Evolutionary conservation across 2,329 filamentous ascomycete species (phyloP).

Genomic region (Juglanconis juglandina): DNA sequence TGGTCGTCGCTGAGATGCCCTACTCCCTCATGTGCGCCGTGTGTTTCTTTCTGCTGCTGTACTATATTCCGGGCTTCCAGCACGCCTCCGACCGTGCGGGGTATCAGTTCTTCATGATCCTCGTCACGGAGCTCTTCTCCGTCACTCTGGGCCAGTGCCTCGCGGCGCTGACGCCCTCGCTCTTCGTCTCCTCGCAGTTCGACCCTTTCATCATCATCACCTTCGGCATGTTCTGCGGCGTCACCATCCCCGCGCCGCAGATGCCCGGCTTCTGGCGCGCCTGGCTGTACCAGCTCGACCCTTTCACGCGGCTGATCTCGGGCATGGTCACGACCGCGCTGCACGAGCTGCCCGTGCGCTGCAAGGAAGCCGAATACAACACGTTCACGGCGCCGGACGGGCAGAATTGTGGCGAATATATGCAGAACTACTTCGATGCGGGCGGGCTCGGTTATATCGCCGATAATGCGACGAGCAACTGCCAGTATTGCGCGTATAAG

Average conservation of each 20-base stretch:
- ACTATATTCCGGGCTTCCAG: conserved; percentile 79
- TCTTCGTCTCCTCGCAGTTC: conserved; percentile 74
- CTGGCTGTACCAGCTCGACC: conserved; percentile 80
- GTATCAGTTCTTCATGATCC: conserved; percentile 81
- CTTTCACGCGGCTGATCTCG: conserved; percentile 76
- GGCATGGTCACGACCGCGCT: conserved; percentile 78
- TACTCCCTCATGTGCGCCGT: conserved; percentile 80
- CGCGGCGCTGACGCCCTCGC: conserved; percentile 71
- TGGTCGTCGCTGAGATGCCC: conserved; percentile 80
- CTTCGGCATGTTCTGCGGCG: conserved; percentile 83
- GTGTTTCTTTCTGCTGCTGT: conserved; percentile 76
- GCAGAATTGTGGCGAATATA: conserved; percentile 71
- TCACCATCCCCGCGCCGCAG: conserved; percentile 73
- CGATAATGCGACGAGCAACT: conserved; percentile 61
- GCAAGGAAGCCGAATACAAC: conserved; percentile 60
- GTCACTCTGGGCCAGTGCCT: conserved; percentile 76
- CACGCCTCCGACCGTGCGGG: conserved; percentile 63
- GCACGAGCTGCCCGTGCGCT: conserved; percentile 61
- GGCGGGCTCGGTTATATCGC: conserved; percentile 72
- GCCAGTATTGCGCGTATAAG: conserved; percentile 79
- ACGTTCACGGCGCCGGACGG: conserved; percentile 63
- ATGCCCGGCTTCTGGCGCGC: conserved; percentile 76
- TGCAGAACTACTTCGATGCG: conserved; percentile 63
- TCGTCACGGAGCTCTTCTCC: conserved; percentile 80
- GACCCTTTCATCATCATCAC: conserved; percentile 82